Evolutionary conservation across 1,139 yeast genomes (phyloP).

Genomic region (Magnusiomyces magnusii): DNA sequence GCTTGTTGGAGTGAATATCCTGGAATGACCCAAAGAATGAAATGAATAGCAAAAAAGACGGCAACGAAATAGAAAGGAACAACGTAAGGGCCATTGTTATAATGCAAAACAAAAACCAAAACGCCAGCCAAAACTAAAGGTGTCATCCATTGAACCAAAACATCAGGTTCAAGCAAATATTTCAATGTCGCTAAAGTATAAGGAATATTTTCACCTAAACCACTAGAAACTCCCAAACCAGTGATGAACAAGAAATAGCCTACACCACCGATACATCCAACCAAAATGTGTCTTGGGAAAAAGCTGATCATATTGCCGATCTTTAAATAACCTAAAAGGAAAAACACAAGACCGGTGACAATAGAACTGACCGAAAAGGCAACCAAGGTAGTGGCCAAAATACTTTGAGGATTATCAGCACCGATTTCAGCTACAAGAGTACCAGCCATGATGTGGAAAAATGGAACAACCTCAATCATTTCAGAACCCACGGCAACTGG

Average conservation of each 20-base stretch:
- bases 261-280: slow-evolving; percentile 98
- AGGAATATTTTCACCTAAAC: slow-evolving; percentile 64
- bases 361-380: slow-evolving; percentile 78
- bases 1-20: slow-evolving; percentile 52
- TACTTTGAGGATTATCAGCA: slow-evolving; percentile 46
- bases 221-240: slow-evolving; percentile 81
- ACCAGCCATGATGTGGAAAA: slow-evolving; percentile 91
- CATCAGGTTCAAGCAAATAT: slow-evolving; percentile 38
- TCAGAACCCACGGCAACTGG: slow-evolving; percentile 90
- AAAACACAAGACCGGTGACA: slow-evolving; percentile 79
- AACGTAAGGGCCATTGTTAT: slow-evolving; percentile 62
- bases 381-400: slow-evolving; percentile 80
- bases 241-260: slow-evolving; percentile 88
- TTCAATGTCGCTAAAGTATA: slow-evolving; percentile 53
- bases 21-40: slow-evolving; percentile 58
- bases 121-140: slow-evolving; percentile 60
- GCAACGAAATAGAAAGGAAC: slow-evolving; percentile 75
- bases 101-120: slow-evolving; percentile 53
- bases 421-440: slow-evolving; percentile 55
- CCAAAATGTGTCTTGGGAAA: slow-evolving; percentile 91
- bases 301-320: slow-evolving; percentile 87
- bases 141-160: slow-evolving; percentile 58
- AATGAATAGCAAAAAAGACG: slow-evolving; percentile 63
- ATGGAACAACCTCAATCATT: slow-evolving; percentile 98
- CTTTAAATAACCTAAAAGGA: slow-evolving; percentile 63